A percentile compares a stretch with the other conserved stretches of the same genome.
phyloP scores from a whole-genome alignment of 2,329 filamentous ascomycete species.

The Podosphaera aphanis region DNA sequence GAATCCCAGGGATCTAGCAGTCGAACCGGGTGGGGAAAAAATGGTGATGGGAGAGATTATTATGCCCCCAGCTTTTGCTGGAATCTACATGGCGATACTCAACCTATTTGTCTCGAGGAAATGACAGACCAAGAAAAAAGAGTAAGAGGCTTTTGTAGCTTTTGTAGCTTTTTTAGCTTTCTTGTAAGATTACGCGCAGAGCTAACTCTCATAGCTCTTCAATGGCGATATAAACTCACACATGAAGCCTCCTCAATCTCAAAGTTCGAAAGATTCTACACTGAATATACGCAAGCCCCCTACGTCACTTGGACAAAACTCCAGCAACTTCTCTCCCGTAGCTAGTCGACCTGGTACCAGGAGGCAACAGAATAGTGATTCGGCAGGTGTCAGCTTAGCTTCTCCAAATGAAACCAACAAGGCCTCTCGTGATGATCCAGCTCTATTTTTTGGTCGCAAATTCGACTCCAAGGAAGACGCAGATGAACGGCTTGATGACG shows the following conservation, averaged over 20 bases:
- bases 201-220: slow-evolving; percentile 38
- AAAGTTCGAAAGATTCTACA: slow-evolving; percentile 30
- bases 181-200: neutral
- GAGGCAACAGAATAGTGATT: slow-evolving; percentile 56
- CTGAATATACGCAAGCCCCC: slow-evolving; percentile 59
- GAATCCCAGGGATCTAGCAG: slow-evolving; percentile 36
- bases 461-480: slow-evolving; percentile 28
- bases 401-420: slow-evolving; percentile 38
- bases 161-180: slow-evolving; percentile 1
- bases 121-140: slow-evolving; percentile 41
- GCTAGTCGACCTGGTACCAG: slow-evolving; percentile 49
- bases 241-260: slow-evolving; percentile 55
- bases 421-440: slow-evolving; percentile 37
- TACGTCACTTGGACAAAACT: slow-evolving; percentile 39
- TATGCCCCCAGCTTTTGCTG: slow-evolving; percentile 83
- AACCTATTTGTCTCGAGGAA: slow-evolving; percentile 49
- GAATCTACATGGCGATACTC: slow-evolving; percentile 47
- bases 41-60: slow-evolving; percentile 48
- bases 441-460: slow-evolving; percentile 34
- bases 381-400: slow-evolving; percentile 33
- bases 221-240: slow-evolving; percentile 76
- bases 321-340: slow-evolving; percentile 48
- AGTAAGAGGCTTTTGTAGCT: slow-evolving; percentile 17
- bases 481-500: slow-evolving; percentile 29
- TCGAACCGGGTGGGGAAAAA: slow-evolving; percentile 52